These are phyloP conservation scores for Anthracocystis walkeri DNA, from an alignment of 1,284 basidiomycete genomes.

Conservation along the genomic window DNA sequence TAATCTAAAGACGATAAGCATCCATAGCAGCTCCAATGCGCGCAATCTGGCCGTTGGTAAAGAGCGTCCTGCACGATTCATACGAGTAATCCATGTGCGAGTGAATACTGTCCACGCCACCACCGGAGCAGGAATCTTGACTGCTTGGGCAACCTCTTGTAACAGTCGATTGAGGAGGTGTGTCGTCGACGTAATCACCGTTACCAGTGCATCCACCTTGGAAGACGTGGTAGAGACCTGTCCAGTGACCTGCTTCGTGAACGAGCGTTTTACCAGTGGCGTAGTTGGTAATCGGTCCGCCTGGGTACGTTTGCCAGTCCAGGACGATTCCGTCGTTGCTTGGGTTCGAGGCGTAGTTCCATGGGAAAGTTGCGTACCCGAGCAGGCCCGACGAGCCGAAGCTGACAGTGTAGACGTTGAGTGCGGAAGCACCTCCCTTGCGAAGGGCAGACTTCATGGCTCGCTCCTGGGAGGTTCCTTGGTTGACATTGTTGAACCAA, in stretches of 20 bases:
- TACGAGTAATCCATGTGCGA: constrained; percentile 48
- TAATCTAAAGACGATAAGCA: constrained; percentile 24
- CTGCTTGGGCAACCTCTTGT: constrained; percentile 40
- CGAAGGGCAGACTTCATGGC: constrained; percentile 74
- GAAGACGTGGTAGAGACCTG: constrained; percentile 76
- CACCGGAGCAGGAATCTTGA: constrained; percentile 48
- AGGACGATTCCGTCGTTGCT: constrained; percentile 66
- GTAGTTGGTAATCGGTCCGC: constrained; percentile 72
- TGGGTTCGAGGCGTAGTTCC: constrained; percentile 59
- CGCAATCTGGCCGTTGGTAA: constrained; percentile 37
- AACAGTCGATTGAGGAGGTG: constrained; percentile 67
- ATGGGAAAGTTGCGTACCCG: constrained; percentile 73
- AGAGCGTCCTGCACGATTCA: constrained; percentile 32
- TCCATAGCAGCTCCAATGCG: constrained; percentile 29
- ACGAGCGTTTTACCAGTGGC: constrained; percentile 74
- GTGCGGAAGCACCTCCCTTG: constrained; percentile 71
- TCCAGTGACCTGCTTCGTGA: constrained; percentile 72
- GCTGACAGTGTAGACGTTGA: constrained; percentile 74
- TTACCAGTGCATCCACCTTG: constrained; percentile 74
- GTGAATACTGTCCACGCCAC: constrained; percentile 32
- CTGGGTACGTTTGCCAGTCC: constrained; percentile 67
- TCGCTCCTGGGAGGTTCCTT: constrained; percentile 71
- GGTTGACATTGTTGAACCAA: constrained; percentile 74
- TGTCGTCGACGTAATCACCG: constrained; percentile 74
- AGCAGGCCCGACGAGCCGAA: constrained; percentile 35